Conservation (phyloP, 345 rosid genomes). For the Aethionema arabicum region DNA sequence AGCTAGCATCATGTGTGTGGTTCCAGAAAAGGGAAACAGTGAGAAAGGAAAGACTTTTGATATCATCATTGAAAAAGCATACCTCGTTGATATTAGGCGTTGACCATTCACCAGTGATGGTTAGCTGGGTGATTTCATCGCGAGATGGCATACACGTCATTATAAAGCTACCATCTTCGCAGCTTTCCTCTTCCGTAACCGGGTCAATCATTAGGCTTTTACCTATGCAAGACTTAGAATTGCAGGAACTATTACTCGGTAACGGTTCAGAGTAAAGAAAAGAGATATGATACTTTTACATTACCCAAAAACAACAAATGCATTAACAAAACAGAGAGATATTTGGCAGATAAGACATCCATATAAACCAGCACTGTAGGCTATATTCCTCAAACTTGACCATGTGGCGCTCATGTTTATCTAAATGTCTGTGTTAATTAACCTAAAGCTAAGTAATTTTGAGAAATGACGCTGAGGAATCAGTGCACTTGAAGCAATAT, state of each 20-base stretch:
- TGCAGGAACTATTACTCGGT: slow-evolving; percentile 23
- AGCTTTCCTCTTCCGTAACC: slow-evolving; percentile 75
- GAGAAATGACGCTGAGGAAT: slow-evolving; percentile 1
- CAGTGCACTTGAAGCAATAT: background rate
- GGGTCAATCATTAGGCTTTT: slow-evolving; percentile 81
- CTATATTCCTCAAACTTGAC: background rate
- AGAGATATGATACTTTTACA: background rate
- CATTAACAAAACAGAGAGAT: background rate
- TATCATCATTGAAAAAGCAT: slow-evolving; percentile 2
- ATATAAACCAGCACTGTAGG: background rate
- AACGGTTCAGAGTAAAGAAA: slow-evolving; percentile 5
- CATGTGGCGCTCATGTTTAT: background rate
- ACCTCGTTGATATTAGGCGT: slow-evolving; percentile 80
- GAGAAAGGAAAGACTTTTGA: background rate
- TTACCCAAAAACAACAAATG: background rate
- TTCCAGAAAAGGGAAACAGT: slow-evolving; percentile 8
- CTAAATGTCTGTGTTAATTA: slow-evolving; percentile 3
- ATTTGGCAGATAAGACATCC: no score
- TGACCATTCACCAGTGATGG: slow-evolving; percentile 84
- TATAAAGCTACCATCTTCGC: slow-evolving; percentile 83
- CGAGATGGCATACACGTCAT: slow-evolving; percentile 89
- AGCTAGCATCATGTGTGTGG: slow-evolving; percentile 8
- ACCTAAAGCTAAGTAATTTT: background rate
- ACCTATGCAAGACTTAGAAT: slow-evolving; percentile 68
- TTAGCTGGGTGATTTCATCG: slow-evolving; percentile 82